Base-by-base conservation (phyloP, 2,329 filamentous ascomycete species). In the Didymella arachidicola region DNA sequence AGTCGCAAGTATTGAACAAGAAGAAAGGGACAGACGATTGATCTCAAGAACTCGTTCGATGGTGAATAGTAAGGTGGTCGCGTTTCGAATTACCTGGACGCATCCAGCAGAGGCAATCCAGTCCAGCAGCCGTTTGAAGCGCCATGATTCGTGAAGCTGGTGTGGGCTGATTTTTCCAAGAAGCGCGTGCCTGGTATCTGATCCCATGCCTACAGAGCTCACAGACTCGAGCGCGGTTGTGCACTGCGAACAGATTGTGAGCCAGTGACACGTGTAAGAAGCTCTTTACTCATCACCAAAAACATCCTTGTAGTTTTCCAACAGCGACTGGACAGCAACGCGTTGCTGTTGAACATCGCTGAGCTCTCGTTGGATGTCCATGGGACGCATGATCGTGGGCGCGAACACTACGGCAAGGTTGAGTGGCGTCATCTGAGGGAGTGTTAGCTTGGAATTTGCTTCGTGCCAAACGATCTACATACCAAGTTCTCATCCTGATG, bases 401-500 rank as follows among this genome's bases (percentile, higher is more conserved):
- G 95, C 95, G 75, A 99, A 99, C 36, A 99, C 95, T 41, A 99
- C 95, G 3, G 95, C 93, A 61, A 98, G 81, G 74, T 99, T 99
- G 79, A 96, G 91, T 56, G 94, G 91, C 25, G 92, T 97, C 95
- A 99, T 99, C 87, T 91, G 36, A 8, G 7, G 8, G 27, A 1
- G 25, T 38, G 41, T 76, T 58, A 75, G 68, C 42, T 26, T 45
- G 36, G 14, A 5, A 6, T 1, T 22, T 0, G 22, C 44, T 8
- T 41, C 1, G 10, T 51, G 10, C 11, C n/a, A n/a, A 16, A 22
- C 3, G 16, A 1, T 27, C n/a, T 38, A 80, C 87, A 68, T 82
- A 91, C 89, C 76, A 97, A 78, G 73, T 98, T 98, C 75, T 96
- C 90, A 38, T 85, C 85, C 74, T 96, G 90, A 64, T 91, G 87